A percentile compares a stretch with the other conserved stretches of the same genome.
These are phyloP conservation scores for Sarcodon sp. DNA, from an alignment of 768 basidiomycete genomes.

Conservation along the genomic window DNA sequence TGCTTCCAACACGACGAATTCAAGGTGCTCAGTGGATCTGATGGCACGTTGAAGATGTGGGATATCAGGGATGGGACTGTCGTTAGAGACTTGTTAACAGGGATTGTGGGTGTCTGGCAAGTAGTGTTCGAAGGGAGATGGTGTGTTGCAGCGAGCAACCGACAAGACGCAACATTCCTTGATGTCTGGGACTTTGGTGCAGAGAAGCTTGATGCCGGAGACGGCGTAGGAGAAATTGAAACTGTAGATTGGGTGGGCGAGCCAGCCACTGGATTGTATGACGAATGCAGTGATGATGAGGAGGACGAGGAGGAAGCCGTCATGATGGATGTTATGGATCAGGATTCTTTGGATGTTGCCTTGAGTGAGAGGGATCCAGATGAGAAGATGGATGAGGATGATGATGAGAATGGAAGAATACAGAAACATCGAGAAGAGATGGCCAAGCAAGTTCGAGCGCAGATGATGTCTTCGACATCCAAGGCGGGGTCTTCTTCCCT, in stretches of 20 bases:
- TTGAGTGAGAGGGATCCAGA: slow-evolving; percentile 12
- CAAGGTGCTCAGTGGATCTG: slow-evolving; percentile 91
- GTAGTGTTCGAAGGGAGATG: slow-evolving; percentile 90
- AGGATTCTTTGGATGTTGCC: slow-evolving; percentile 28
- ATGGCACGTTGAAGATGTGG: slow-evolving; percentile 98
- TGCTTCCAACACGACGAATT: slow-evolving; percentile 99
- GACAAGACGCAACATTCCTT: slow-evolving; percentile 61
- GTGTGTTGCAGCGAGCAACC: slow-evolving; percentile 89
- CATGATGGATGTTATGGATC: slow-evolving; percentile 65
- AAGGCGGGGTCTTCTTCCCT: slow-evolving; percentile 11
- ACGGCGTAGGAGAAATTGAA: not conserved
- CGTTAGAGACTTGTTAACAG: slow-evolving; percentile 79
- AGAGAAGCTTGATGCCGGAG: slow-evolving; percentile 48
- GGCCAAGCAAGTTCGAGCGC: not conserved
- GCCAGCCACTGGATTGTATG: slow-evolving; percentile 62
- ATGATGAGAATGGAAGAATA: slow-evolving; percentile 1
- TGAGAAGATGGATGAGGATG: slow-evolving; percentile 12
- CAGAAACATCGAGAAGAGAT: not conserved
- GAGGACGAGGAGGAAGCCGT: slow-evolving; percentile 44
- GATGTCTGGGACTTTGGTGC: slow-evolving; percentile 88
- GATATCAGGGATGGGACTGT: slow-evolving; percentile 79
- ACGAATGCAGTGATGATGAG: slow-evolving; percentile 48
- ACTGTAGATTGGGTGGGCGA: slow-evolving; percentile 52
- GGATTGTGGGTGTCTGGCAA: slow-evolving; percentile 96
- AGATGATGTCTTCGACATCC: not conserved